A percentile compares a stretch with the other conserved stretches of the same genome.
phyloP scores from a whole-genome alignment of 495 filamentous ascomycete species.

The Hapsidospora chrysogenum region DNA sequence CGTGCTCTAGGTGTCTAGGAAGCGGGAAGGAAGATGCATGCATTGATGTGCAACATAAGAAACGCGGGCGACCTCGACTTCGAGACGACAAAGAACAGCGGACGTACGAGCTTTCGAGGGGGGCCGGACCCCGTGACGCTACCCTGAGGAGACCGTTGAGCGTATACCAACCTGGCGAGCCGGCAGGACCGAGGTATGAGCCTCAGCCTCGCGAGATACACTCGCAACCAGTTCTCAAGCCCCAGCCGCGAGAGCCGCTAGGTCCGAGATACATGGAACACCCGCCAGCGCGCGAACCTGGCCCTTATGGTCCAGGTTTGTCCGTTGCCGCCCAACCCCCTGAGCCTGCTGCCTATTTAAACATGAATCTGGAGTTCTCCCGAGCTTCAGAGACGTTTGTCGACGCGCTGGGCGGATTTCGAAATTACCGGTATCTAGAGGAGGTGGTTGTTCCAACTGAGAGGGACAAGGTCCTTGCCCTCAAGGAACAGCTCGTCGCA shows the following conservation, averaged over 20 bases:
- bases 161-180: slow-evolving; percentile 18
- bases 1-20: slow-evolving; percentile 42
- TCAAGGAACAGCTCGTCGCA: slow-evolving; percentile 27
- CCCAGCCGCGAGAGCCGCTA: slow-evolving; percentile 30
- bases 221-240: slow-evolving; percentile 42
- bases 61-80: slow-evolving; percentile 78
- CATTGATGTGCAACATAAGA: slow-evolving; percentile 91
- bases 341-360: slow-evolving; percentile 37
- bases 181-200: slow-evolving; percentile 20
- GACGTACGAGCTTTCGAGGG: slow-evolving; percentile 33
- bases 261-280: slow-evolving; percentile 29
- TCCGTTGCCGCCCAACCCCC: slow-evolving; percentile 21
- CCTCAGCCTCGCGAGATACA: slow-evolving; percentile 32
- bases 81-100: slow-evolving; percentile 57
- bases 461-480: slow-evolving; percentile 27
- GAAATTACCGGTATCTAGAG: slow-evolving; percentile 23
- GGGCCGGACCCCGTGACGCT: slow-evolving; percentile 21
- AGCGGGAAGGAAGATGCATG: slow-evolving; percentile 69
- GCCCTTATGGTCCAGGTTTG: slow-evolving; percentile 26
- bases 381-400: slow-evolving; percentile 34
- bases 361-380: slow-evolving; percentile 34
- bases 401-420: slow-evolving; percentile 26
- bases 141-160: slow-evolving; percentile 27
- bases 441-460: slow-evolving; percentile 31
- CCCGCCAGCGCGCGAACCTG: slow-evolving; percentile 23